A percentile compares a stretch with the other conserved stretches of the same genome.
These are phyloP conservation scores for Diaporthe aspalathi DNA, from an alignment of 2,329 filamentous ascomycete species.

Conservation along the genomic window DNA sequence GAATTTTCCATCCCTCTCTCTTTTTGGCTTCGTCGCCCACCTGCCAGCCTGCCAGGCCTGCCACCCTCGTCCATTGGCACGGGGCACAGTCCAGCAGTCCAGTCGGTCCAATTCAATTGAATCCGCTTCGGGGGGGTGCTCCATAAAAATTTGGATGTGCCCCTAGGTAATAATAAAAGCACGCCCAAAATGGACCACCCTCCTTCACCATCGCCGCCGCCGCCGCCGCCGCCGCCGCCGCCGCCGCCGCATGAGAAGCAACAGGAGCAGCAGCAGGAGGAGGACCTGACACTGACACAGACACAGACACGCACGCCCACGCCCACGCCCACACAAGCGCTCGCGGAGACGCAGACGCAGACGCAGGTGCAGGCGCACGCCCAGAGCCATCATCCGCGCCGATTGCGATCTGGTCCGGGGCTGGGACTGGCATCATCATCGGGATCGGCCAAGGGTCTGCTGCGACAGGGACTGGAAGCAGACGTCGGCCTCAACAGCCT, in stretches of 20 bases:
- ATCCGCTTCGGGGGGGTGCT: constrained; percentile 30
- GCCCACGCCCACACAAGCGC: constrained; percentile 64
- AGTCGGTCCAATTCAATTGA: constrained; percentile 36
- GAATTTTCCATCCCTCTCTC: constrained; percentile 32
- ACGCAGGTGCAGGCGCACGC: not conserved
- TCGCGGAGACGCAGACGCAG: not conserved
- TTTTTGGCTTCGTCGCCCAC: constrained; percentile 33
- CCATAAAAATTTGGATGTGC: constrained; percentile 37
- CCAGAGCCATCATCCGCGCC: constrained; percentile 13
- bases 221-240: constrained; percentile 67
- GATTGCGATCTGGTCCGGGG: not conserved
- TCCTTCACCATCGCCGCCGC: constrained; percentile 68
- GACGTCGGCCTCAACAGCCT: constrained; percentile 5
- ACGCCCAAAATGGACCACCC: constrained; percentile 32
- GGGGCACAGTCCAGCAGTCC: constrained; percentile 30
- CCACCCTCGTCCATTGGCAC: constrained; percentile 28
- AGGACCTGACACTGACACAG: not conserved
- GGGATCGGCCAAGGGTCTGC: not conserved
- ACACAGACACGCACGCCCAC: not conserved
- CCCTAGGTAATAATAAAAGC: constrained; percentile 37
- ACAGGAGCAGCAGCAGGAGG: too few species aligned
- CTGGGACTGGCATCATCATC: not conserved
- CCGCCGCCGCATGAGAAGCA: too few species aligned
- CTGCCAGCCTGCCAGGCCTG: constrained; percentile 9
- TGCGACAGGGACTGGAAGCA: constrained; percentile 7